These are phyloP conservation scores for Apophysomyces trapeziformis DNA, from an alignment of 371 early-diverging fungal genomes.

Conservation along the genomic window DNA sequence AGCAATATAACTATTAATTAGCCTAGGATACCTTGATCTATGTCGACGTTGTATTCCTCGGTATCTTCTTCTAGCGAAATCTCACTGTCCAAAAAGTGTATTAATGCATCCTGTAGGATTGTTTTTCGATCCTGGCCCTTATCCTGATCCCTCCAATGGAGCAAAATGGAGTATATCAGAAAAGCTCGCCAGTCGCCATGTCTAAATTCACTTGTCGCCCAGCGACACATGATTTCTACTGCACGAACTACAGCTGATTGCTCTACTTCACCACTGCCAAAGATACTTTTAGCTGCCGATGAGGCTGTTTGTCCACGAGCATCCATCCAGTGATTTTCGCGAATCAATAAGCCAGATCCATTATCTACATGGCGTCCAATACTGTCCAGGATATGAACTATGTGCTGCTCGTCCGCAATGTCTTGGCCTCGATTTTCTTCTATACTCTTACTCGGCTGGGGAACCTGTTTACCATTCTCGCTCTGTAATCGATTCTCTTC, in stretches of 20 bases:
- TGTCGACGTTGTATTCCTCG: constrained; percentile 10
- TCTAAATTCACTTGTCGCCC: constrained; percentile 61
- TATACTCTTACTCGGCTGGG: not conserved
- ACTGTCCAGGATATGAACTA: constrained; percentile 44
- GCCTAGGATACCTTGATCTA: constrained; percentile 5
- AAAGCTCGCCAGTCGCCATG: constrained; percentile 66
- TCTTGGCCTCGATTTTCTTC: constrained; percentile 13
- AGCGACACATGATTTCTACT: constrained; percentile 54
- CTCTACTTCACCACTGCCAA: constrained; percentile 24
- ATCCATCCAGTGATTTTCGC: constrained; percentile 41
- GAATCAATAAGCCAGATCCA: constrained; percentile 32
- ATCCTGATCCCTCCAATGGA: constrained; percentile 52
- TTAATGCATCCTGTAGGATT: constrained; percentile 49
- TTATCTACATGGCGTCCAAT: constrained; percentile 46
- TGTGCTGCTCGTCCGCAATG: constrained; percentile 38
- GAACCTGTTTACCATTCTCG: constrained; percentile 8
- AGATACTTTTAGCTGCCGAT: constrained; percentile 33
- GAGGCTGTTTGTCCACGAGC: constrained; percentile 39
- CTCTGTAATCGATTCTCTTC: constrained; percentile 34
- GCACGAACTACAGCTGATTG: constrained; percentile 20
- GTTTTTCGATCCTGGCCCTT: constrained; percentile 21
- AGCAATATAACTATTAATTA: not conserved
- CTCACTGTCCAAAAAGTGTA: constrained; percentile 46
- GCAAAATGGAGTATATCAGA: constrained; percentile 56
- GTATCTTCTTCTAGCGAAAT: constrained; percentile 13